These are phyloP conservation scores for Fomitopsis schrenkii DNA, from an alignment of 1,284 basidiomycete species.

Conservation along the genomic window DNA sequence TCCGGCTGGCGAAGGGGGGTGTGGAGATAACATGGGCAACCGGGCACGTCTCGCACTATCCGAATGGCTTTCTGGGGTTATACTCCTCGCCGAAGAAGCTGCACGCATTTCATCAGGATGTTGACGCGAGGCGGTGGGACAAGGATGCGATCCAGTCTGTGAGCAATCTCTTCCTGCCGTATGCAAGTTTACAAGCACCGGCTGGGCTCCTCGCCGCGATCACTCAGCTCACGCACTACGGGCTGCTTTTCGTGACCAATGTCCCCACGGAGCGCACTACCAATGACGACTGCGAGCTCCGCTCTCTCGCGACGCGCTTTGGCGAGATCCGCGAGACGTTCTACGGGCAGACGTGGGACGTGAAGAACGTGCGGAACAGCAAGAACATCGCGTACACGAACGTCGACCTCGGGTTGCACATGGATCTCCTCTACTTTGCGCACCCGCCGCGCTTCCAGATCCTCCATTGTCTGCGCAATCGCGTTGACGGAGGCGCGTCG, in stretches of 20 bases:
- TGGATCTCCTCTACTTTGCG: conserved; percentile 92
- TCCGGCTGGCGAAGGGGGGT: conserved; percentile 35
- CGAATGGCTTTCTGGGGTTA: conserved; percentile 44
- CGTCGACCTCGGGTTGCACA: conserved; percentile 85
- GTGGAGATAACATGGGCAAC: conserved; percentile 54
- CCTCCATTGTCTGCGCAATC: conserved; percentile 84
- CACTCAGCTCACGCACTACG: conserved; percentile 51
- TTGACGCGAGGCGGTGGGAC: conserved; percentile 33
- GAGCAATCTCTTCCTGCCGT: conserved; percentile 46
- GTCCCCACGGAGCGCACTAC: conserved; percentile 56
- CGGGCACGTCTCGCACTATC: conserved; percentile 54
- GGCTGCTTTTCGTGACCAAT: conserved; percentile 51
- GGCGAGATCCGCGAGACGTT: conserved; percentile 85
- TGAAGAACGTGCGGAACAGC: conserved; percentile 71
- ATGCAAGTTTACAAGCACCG: conserved; percentile 39
- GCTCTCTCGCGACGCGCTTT: conserved; percentile 59
- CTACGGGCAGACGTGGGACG: conserved; percentile 92
- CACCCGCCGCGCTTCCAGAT: conserved; percentile 90
- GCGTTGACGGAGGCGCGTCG: conserved; percentile 81
- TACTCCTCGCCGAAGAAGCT: conserved; percentile 23
- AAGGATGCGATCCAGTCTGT: conserved; percentile 29
- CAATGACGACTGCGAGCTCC: conserved; percentile 61
- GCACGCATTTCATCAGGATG: conserved; percentile 37
- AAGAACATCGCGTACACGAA: conserved; percentile 96
- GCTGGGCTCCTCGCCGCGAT: conserved; percentile 46